Evolutionary conservation across 345 rosid species (phyloP).

Genomic region (Capsella bursapastoris): DNA sequence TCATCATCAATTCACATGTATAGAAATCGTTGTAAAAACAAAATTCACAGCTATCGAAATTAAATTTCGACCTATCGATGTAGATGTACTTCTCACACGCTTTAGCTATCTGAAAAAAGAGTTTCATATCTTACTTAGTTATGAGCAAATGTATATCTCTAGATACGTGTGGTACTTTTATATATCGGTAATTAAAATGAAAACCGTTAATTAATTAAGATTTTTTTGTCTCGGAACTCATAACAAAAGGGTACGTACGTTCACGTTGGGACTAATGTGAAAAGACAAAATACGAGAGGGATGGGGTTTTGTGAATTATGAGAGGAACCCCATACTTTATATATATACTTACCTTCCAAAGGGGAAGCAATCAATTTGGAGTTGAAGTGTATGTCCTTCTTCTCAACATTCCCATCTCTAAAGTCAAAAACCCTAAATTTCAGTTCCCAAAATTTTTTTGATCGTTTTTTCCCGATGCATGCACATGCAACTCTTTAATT

Average conservation of each 20-base stretch:
- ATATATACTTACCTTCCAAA: slow-evolving; percentile 32
- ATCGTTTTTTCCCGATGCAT: slow-evolving; percentile 44
- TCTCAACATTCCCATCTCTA: slow-evolving; percentile 38
- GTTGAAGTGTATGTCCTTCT: slow-evolving; percentile 39
- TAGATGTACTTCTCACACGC: slow-evolving; percentile 8
- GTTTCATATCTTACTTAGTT: slow-evolving; percentile 1
- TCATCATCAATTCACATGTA: not conserved
- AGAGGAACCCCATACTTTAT: slow-evolving; percentile 44
- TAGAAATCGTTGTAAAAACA: not conserved
- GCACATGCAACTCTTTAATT: slow-evolving; percentile 40
- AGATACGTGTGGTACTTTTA: not conserved
- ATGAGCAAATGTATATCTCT: slow-evolving; percentile 3
- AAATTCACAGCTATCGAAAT: not conserved
- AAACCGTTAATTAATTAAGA: slow-evolving; percentile 2
- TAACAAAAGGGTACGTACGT: slow-evolving; percentile 42
- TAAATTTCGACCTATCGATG: slow-evolving; percentile 3
- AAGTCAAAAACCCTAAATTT: slow-evolving; percentile 47
- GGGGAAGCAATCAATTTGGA: slow-evolving; percentile 40
- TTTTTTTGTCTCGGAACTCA: slow-evolving; percentile 36
- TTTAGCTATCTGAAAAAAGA: not conserved
- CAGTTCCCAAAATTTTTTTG: slow-evolving; percentile 33
- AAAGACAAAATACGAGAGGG: slow-evolving; percentile 37
- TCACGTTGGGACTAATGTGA: slow-evolving; percentile 41
- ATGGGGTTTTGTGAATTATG: slow-evolving; percentile 42
- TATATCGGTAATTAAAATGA: not conserved